Evolutionary conservation across 306 rosid genomes (phyloP), one percentile per base, ranked within the genome.

Genomic region (Vicia villosa): DNA sequence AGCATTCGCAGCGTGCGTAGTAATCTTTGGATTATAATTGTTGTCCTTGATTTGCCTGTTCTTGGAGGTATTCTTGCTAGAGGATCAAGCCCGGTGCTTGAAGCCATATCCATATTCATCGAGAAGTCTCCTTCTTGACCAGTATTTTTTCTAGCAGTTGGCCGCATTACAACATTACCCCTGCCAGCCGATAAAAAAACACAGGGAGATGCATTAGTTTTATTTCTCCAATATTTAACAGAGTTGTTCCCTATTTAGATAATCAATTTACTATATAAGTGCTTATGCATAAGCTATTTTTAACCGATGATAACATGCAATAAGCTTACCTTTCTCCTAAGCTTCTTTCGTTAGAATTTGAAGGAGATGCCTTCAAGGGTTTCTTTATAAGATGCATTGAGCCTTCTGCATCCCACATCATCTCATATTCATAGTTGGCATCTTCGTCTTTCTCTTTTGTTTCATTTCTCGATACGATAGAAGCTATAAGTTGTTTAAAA

Each of bases 331-430:
- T 89, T 85, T 89, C 96, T 38, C 76, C 74, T 46, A 66, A 68
- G 83, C 70, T 84, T 40, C 45, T 55, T 49, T 87, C 91, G 4
- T 71, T 81, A 2, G 80, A 77, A 55, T 77, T 55, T 24, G 83
- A 63, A 38, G 51, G 46, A 7, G 90, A 69, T 68, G 78, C 14
- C 63, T 59, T 78, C 73, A 40, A 22, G 21, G 87, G 68, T 84
- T 86, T 91, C 91, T 91, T 91, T 37, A 91, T 78, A 59, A 91
- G 88, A 81, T 90, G 94, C 96, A 87, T 90, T 34, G 86, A 73
- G 43, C 94, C 94, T 74, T 87, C 96, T 8, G 90, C 94, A 75
- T 87, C 91, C 96, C 96, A 90, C 69, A 85, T 80, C 94, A 85
- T 85, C 81, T 90, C 94, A 57, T 90, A 87, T 76, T 87, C 96